Evolutionary conservation across 2,329 filamentous ascomycete genomes (phyloP).

Genomic region (Massarina eburnea): DNA sequence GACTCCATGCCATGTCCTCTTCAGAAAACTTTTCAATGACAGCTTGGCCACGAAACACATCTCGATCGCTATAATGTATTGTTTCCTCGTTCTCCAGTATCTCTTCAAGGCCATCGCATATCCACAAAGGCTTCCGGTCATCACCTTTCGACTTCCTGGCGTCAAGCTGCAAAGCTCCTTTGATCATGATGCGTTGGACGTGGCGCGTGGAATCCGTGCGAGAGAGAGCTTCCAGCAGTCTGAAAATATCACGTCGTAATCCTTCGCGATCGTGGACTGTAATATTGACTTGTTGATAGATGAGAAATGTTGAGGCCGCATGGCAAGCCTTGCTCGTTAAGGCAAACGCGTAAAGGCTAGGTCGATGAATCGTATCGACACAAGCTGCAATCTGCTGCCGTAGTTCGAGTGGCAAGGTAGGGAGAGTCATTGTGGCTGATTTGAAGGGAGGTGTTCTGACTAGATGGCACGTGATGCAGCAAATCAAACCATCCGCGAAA

Average conservation of each 20-base stretch:
- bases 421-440: slow-evolving; percentile 8
- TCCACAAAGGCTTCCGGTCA: slow-evolving; percentile 4
- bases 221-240: slow-evolving; percentile 14
- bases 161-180: slow-evolving; percentile 14
- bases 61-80: not conserved
- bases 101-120: slow-evolving; percentile 10
- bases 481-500: too few relatives aligned
- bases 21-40: slow-evolving; percentile 18
- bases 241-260: slow-evolving; percentile 11
- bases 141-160: slow-evolving; percentile 4
- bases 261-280: slow-evolving; percentile 10
- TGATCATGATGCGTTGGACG: slow-evolving; percentile 18
- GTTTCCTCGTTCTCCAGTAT: slow-evolving; percentile 16
- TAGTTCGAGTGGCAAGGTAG: slow-evolving; percentile 19
- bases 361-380: slow-evolving; percentile 16
- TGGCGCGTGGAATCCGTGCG: slow-evolving; percentile 16
- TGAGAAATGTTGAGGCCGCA: slow-evolving; percentile 12
- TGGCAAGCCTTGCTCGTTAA: slow-evolving; percentile 20
- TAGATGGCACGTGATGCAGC: too few relatives aligned
- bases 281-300: slow-evolving; percentile 15
- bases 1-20: slow-evolving; percentile 23
- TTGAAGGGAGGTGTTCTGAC: too few relatives aligned
- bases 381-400: slow-evolving; percentile 18
- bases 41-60: slow-evolving; percentile 19
- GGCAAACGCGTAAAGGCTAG: slow-evolving; percentile 19